These are phyloP conservation scores for Xylaria sp. DNA, from an alignment of 2,329 filamentous ascomycete species.

Conservation along the genomic window DNA sequence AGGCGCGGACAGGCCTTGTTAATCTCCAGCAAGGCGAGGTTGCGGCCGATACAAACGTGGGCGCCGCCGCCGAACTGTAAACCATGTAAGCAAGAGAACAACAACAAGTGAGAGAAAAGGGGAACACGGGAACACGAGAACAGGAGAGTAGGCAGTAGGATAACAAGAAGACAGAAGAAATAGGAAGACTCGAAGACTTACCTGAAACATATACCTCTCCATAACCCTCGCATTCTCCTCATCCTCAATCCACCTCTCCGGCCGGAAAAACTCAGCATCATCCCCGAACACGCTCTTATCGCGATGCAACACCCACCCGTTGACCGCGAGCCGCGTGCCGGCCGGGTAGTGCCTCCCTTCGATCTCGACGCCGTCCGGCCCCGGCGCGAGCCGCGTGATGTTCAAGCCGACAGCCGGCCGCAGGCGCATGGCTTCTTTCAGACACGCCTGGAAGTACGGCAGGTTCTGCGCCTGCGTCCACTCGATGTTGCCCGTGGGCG, in stretches of 20 bases:
- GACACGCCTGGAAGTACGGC: slow-evolving; percentile 66
- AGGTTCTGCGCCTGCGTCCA: slow-evolving; percentile 62
- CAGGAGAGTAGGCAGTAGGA: not conserved
- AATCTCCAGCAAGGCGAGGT: slow-evolving; percentile 66
- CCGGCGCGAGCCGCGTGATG: slow-evolving; percentile 62
- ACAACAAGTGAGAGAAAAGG: not conserved
- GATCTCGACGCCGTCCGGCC: slow-evolving; percentile 60
- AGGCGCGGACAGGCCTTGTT: slow-evolving; percentile 69
- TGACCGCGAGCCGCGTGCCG: slow-evolving; percentile 64
- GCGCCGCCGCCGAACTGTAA: slow-evolving; percentile 64
- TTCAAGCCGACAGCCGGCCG: slow-evolving; percentile 66
- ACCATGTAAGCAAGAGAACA: not conserved
- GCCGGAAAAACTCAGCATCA: slow-evolving; percentile 63
- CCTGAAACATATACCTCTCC: slow-evolving; percentile 68
- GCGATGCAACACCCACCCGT: slow-evolving; percentile 65
- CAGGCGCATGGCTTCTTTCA: slow-evolving; percentile 67
- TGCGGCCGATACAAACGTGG: slow-evolving; percentile 66
- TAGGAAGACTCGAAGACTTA: slow-evolving; percentile 44
- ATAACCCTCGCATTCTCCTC: slow-evolving; percentile 58
- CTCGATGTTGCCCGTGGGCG: slow-evolving; percentile 56
- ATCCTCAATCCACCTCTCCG: slow-evolving; percentile 65
- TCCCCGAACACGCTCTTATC: slow-evolving; percentile 60
- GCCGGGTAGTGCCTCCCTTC: slow-evolving; percentile 63
- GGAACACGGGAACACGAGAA: not conserved
- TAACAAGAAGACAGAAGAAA: not conserved